Conservation (phyloP, 2,329 filamentous ascomycete species). For the Botrytis porri region DNA sequence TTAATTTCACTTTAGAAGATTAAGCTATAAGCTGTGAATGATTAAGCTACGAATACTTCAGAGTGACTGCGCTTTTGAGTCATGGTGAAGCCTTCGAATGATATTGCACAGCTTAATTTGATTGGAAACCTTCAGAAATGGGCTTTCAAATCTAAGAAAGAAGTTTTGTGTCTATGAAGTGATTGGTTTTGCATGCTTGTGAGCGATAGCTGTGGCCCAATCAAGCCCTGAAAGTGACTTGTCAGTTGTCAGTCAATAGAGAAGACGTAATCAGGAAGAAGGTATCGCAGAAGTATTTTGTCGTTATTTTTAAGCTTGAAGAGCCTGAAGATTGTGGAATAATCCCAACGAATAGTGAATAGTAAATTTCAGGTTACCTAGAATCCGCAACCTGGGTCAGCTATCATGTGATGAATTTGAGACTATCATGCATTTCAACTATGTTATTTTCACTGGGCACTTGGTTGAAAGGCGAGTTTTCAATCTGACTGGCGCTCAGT, state of each 20-base stretch:
- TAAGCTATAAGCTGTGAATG: too few relatives aligned
- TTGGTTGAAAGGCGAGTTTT: too few relatives aligned
- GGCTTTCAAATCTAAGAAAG: accelerated
- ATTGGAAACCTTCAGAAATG: not conserved
- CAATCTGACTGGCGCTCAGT: too few relatives aligned
- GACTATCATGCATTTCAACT: too few relatives aligned
- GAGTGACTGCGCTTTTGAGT: not conserved
- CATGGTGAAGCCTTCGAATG: not conserved
- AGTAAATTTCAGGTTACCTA: too few relatives aligned
- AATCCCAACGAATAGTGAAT: too few relatives aligned
- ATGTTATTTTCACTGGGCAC: too few relatives aligned
- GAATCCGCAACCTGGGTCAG: too few relatives aligned
- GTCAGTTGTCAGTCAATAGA: not conserved
- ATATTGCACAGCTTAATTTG: accelerated
- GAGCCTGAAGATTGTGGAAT: too few relatives aligned
- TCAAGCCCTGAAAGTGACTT: not conserved
- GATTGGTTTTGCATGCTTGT: not conserved
- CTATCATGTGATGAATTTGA: too few relatives aligned
- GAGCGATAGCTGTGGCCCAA: accelerated
- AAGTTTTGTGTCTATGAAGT: not conserved
- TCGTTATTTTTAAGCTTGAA: not conserved
- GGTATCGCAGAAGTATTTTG: not conserved
- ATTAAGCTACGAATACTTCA: not conserved
- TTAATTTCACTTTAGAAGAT: too few relatives aligned
- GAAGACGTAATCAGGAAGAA: not conserved